Conservation (phyloP, 177 flowering plant species). For the Telopea speciosissima region DNA sequence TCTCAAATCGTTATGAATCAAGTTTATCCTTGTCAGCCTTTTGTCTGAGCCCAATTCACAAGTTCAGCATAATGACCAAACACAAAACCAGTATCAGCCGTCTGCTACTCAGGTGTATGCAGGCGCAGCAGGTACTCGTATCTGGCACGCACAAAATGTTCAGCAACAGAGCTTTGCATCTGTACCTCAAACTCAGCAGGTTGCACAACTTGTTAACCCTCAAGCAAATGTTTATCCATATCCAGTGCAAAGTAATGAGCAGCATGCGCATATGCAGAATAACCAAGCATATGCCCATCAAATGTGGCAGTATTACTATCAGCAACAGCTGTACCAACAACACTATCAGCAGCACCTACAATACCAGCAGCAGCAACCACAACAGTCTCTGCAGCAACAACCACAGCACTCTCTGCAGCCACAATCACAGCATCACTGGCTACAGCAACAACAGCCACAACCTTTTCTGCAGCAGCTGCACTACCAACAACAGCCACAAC, state of each 20-base stretch:
- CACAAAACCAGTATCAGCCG: conserved; percentile 21
- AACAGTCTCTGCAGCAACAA: conserved; percentile 24
- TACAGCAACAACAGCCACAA: background rate
- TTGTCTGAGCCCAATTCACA: conserved; percentile 17
- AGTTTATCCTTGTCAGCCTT: conserved; percentile 24
- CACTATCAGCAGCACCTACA: conserved; percentile 26
- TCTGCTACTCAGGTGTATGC: conserved; percentile 21
- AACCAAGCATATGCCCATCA: conserved; percentile 39
- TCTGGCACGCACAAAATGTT: conserved; percentile 33
- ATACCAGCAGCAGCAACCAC: conserved; percentile 18
- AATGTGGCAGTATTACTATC: conserved; percentile 66
- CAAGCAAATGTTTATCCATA: conserved; percentile 28
- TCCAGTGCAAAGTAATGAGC: conserved; percentile 34
- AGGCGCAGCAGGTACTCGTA: conserved; percentile 12
- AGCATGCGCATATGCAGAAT: conserved; percentile 29
- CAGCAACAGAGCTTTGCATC: conserved; percentile 31
- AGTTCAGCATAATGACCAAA: conserved; percentile 24
- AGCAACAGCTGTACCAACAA: conserved; percentile 45
- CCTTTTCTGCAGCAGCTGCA: too few species aligned
- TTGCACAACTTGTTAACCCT: conserved; percentile 29
- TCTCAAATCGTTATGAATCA: conserved; percentile 20
- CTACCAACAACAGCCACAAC: conserved; percentile 14
- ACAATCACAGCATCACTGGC: conserved; percentile 20
- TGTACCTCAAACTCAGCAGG: conserved; percentile 25
- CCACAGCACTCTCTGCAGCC: conserved; percentile 25